Base-by-base conservation (phyloP, 2,329 filamentous ascomycete species). In the Stagonosporopsis tanaceti region DNA sequence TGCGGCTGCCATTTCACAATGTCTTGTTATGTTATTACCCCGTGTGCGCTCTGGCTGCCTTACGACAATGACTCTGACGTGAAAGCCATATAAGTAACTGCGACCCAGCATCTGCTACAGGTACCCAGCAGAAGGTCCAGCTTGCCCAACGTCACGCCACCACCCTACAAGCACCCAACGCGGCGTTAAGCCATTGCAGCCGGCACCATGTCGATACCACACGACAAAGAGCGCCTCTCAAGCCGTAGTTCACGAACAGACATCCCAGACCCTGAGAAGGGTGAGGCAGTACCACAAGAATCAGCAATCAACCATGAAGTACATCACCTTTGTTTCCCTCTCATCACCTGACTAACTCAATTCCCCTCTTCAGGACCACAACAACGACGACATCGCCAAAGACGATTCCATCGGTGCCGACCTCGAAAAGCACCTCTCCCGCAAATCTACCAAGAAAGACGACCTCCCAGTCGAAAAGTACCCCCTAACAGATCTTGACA, bases 401-500 rank as follows among this genome's bases (percentile, higher is more conserved):
- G 50, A 63, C 38, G 53, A 69, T 39, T 63, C 68, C 4, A 58
- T 69, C 8, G 65, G 63, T 17, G 54, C 61, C 39, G 69, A 72
- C 1, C 62, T 75, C 9, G 71, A 73, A 54, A 68, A 69, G 40
- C 71, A 74, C 50, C 57, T 73, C 0, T 68, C 71, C 20, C 61
- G 72, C 37, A 73, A 69, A 34, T 74, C 70, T 47, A 70, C 63
- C 1, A 66, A 60, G 27, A 73, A 68, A 38, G 65, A 67, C 15
- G 63, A 69, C 25, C 55, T 74, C 2, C 60, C 62, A 37, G 59
- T 54, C 11, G 72, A 75, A 46, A 62, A 63, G 5, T 74, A 73
- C 44, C 74, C 71, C 1, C 39, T 74, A 25, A 69, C 63, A 27
- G 71, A 77, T 45, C 64, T 76, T 7, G 70, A 74, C 39, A 67